phyloP scores from a whole-genome alignment of 805 yeast genomes.

The Metschnikowia lachancei region DNA sequence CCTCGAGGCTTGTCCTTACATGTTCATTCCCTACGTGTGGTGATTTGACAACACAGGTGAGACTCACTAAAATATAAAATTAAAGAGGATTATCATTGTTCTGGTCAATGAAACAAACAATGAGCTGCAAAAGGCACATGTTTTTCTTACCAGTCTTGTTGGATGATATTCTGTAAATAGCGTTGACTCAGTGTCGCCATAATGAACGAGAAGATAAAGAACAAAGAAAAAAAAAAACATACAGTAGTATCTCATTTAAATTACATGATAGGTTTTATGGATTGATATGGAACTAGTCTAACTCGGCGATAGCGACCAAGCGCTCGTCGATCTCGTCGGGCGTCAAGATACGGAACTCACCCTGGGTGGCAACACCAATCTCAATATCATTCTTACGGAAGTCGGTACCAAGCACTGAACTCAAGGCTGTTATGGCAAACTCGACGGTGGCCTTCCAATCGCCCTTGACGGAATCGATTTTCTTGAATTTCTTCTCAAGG shows the following conservation, averaged over 20 bases:
- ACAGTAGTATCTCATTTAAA: background rate
- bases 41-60: too few relatives aligned
- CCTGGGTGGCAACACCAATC: conserved; percentile 80
- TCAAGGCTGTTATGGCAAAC: conserved; percentile 79
- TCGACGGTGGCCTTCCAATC: conserved; percentile 90
- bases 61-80: too few relatives aligned
- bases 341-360: conserved; percentile 67
- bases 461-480: conserved; percentile 63
- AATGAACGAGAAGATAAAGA: background rate
- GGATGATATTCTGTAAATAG: background rate
- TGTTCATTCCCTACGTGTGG: conserved; percentile 84
- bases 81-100: too few relatives aligned
- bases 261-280: background rate
- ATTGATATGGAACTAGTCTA: conserved; percentile 53
- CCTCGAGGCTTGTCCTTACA: conserved; percentile 81
- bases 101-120: background rate
- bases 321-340: conserved; percentile 94
- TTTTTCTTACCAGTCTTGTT: background rate
- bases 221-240: background rate
- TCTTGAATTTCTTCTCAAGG: conserved; percentile 85
- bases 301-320: conserved; percentile 91
- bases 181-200: background rate
- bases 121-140: background rate
- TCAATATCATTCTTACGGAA: conserved; percentile 92
- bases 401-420: conserved; percentile 86